Percentiles rank a stretch among this genome's conserved stretches.
Evolutionary conservation across 139 green algal species (phyloP).

Genomic region (Chlorella sp.): DNA sequence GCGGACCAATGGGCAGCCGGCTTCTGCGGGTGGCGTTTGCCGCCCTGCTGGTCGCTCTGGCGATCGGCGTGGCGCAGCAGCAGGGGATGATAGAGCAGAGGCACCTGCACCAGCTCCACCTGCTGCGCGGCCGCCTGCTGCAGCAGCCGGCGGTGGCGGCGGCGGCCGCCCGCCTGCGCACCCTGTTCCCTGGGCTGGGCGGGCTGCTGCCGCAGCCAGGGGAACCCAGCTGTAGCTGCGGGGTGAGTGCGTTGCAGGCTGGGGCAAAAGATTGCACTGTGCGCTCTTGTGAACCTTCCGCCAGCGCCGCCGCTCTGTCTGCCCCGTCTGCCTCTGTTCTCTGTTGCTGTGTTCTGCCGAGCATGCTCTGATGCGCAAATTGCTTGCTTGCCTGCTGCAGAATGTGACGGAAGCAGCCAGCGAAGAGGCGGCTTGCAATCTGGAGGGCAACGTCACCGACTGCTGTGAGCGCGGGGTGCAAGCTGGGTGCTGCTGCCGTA

Average conservation of each 20-base stretch:
- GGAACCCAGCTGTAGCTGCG: slow-evolving; percentile 1
- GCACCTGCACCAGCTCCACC: background rate
- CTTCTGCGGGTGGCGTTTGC: background rate
- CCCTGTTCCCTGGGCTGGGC: background rate
- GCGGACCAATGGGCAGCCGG: background rate
- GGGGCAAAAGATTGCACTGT: background rate
- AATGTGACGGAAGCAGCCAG: background rate
- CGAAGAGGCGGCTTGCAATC: slow-evolving; percentile 30
- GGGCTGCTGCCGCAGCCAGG: background rate
- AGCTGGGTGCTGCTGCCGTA: too few relatives aligned
- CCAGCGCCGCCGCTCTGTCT: background rate
- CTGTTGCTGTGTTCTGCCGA: too few relatives aligned
- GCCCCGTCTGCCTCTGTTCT: background rate
- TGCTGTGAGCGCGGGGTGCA: slow-evolving; percentile 39
- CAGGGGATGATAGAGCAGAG: background rate
- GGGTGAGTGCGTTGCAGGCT: slow-evolving; percentile 4
- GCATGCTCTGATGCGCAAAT: background rate
- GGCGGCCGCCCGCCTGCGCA: background rate
- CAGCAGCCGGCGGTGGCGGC: background rate
- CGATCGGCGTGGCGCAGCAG: background rate
- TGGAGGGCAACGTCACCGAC: slow-evolving; percentile 32
- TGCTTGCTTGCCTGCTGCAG: background rate
- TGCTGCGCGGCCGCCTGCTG: background rate
- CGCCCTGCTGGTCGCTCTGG: background rate
- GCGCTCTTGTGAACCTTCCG: background rate